Evolutionary conservation across 495 filamentous ascomycete species (phyloP).

Genomic region (Tuber indicum): DNA sequence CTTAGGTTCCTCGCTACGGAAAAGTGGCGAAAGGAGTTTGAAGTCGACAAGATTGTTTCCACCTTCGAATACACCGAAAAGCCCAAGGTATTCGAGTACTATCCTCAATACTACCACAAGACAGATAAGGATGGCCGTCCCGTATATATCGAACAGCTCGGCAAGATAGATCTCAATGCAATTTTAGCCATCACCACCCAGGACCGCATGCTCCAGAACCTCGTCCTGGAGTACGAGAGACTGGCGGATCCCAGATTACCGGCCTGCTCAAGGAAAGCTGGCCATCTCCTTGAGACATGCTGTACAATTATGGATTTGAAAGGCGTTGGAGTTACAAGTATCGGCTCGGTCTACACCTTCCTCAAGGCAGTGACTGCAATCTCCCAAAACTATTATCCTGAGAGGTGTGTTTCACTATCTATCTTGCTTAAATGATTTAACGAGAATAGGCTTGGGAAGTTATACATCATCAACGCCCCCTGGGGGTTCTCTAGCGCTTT

Average conservation of each 20-base stretch:
- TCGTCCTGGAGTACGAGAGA: constrained; percentile 94
- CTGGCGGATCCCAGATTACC: constrained; percentile 83
- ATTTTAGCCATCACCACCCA: constrained; percentile 88
- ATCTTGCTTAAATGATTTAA: not conserved
- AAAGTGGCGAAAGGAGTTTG: constrained; percentile 79
- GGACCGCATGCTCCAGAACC: constrained; percentile 89
- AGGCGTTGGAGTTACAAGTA: constrained; percentile 75
- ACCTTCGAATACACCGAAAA: constrained; percentile 87
- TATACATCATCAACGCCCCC: constrained; percentile 84
- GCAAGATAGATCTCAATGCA: constrained; percentile 78
- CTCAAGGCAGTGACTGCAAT: constrained; percentile 61
- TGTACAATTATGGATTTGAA: constrained; percentile 96
- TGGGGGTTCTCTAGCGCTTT: constrained; percentile 85
- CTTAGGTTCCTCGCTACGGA: constrained; percentile 81
- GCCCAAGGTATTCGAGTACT: constrained; percentile 76
- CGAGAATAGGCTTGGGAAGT: constrained; percentile 31
- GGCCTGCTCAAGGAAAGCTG: constrained; percentile 86
- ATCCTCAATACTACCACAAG: constrained; percentile 98
- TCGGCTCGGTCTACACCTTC: constrained; percentile 66
- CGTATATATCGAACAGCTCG: constrained; percentile 90
- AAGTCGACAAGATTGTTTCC: constrained; percentile 69
- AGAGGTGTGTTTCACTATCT: constrained; percentile 50
- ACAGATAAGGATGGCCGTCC: constrained; percentile 96
- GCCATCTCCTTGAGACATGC: constrained; percentile 84
- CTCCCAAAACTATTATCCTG: constrained; percentile 93